These are phyloP conservation scores for Dichotomocladium elegans DNA, from an alignment of 371 early-diverging fungal species.

Conservation along the genomic window DNA sequence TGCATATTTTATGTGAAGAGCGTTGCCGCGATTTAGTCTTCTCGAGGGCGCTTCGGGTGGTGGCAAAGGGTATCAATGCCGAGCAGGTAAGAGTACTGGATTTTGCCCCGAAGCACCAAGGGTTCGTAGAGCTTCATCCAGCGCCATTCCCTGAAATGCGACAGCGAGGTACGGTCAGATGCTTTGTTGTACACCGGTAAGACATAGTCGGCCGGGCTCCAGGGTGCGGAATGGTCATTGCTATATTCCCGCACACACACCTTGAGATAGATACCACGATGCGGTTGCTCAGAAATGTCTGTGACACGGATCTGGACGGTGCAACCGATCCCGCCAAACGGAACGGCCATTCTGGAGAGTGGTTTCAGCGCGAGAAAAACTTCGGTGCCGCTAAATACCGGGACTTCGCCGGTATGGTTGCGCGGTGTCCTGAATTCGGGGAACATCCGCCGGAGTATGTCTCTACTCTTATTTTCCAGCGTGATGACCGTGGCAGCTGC, in stretches of 20 bases:
- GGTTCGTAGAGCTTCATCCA: neutral
- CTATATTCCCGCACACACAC: neutral
- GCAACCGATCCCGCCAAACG: constrained; percentile 11
- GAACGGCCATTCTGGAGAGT: neutral
- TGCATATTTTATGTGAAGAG: too few relatives aligned
- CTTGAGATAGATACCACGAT: neutral
- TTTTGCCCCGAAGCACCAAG: constrained; percentile 1
- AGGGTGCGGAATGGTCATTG: neutral
- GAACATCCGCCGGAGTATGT: too few relatives aligned
- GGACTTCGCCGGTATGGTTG: constrained; percentile 12
- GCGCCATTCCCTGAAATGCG: neutral
- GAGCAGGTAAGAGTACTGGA: constrained; percentile 3
- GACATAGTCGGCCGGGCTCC: neutral
- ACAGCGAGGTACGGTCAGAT: constrained; percentile 7
- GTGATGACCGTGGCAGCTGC: constrained; percentile 12
- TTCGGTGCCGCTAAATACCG: constrained; percentile 20
- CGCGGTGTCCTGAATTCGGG: too few relatives aligned
- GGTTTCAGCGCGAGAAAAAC: constrained; percentile 13
- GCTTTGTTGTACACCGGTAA: constrained; percentile 26
- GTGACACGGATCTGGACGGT: constrained; percentile 8
- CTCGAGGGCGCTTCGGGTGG: neutral
- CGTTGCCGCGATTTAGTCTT: neutral
- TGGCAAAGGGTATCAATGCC: constrained; percentile 2
- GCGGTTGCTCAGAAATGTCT: neutral
- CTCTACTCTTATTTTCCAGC: too few relatives aligned